Base-by-base conservation (phyloP, 2,329 filamentous ascomycete genomes). In the Aspergillus pseudonomiae region DNA sequence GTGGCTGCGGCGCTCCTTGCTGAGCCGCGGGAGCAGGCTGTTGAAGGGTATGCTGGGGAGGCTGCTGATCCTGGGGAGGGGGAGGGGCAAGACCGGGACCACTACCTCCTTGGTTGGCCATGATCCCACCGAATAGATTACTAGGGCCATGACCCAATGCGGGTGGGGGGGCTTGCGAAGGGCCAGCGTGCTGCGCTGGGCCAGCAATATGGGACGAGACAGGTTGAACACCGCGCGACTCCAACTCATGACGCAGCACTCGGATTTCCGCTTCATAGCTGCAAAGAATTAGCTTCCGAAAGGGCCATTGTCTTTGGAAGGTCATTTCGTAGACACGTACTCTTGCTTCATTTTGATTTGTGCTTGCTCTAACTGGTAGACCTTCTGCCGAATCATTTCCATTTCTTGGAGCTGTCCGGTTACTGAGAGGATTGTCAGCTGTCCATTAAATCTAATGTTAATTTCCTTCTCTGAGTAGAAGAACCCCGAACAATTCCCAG, bases 191-290 rank as follows among this genome's bases (percentile, higher is more conserved):
- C 74, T 91, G 90, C 64, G 90, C 86, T 46, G 89, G 89, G 19
- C 88, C 90, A 66, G 86, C 86, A 74, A 93, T 88, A 65, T 93
- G 90, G 66, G 90, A 88, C 68, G 89, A 86, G 69, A 86, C 84
- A 45, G 83, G 78, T 67, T 86, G 84, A 24, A 88, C 88, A 65
- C 89, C 89, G 70, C 88, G 86, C 70, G 86, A 84, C 75, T 91
- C 94, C 58, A 99, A 88, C 80, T 98, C 94, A 74, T 93, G 91
- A 76, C 92, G 92, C 71, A 99, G 86, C 74, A 91, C 87, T 68
- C 86, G 84, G 65, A 98, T 91, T 75, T 98, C 93, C 69, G 96
- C 93, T 75, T 99, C 95, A 75, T 98, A 98, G 75, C 94, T 98
- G 73, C 28, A 39, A 36, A 57, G 4, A 39, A 63, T 76, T 56